Conservation (phyloP, 192 early-diverging fungal species). For the Gamsiella multidivaricata region DNA sequence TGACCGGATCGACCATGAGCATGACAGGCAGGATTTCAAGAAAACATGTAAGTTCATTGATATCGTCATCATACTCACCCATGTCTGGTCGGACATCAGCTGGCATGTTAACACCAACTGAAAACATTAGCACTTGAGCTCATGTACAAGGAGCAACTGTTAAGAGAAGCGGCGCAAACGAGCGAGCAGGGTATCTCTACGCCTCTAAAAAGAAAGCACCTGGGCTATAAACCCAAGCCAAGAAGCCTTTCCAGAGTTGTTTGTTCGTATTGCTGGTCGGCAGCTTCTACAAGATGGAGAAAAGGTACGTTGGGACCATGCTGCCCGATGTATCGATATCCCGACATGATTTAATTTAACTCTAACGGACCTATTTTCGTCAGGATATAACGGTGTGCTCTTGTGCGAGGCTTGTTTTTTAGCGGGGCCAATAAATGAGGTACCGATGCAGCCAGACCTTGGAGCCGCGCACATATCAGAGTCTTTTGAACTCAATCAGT, state of each 20-base stretch:
- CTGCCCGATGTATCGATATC: not conserved
- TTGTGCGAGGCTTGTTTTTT: constrained; percentile 78
- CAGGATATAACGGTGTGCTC: constrained; percentile 76
- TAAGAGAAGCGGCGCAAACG: constrained; percentile 28
- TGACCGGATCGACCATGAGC: constrained; percentile 60
- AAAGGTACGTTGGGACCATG: constrained; percentile 56
- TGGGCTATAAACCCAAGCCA: constrained; percentile 48
- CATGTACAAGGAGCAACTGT: constrained; percentile 36
- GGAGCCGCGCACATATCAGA: not conserved
- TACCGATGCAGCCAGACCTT: constrained; percentile 24
- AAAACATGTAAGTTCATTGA: constrained; percentile 61
- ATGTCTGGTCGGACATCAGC: not conserved
- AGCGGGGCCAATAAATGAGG: constrained; percentile 61
- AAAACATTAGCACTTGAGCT: constrained; percentile 21
- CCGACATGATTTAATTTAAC: not conserved
- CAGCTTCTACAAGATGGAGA: constrained; percentile 68
- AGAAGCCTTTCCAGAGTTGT: constrained; percentile 27
- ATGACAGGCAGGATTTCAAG: constrained; percentile 63
- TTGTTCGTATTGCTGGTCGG: constrained; percentile 74
- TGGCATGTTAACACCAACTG: not conserved
- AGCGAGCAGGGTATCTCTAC: constrained; percentile 13
- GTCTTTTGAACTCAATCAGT: not conserved
- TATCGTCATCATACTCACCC: not conserved
- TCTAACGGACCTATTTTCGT: not conserved
- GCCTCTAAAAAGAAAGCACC: constrained; percentile 22